phyloP scores from a whole-genome alignment of 768 basidiomycete genomes.

The Trametes cubensis region DNA sequence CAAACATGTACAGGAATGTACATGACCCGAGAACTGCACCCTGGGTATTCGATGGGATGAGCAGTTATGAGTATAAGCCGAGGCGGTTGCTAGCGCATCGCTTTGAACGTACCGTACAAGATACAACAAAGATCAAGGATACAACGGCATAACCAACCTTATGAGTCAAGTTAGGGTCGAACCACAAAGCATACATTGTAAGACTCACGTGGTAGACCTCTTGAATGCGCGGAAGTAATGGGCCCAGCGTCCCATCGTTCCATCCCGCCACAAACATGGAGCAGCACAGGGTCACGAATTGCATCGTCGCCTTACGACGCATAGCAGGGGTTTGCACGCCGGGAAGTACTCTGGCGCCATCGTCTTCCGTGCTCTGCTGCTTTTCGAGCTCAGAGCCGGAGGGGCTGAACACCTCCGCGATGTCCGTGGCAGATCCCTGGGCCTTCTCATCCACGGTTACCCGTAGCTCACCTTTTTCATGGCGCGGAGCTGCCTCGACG shows the following conservation, averaged over 20 bases:
- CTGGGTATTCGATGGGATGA: conserved; percentile 24
- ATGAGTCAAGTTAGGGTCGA: not conserved
- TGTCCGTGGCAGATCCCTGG: not conserved
- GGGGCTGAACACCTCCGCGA: not conserved
- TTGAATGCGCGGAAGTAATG: conserved; percentile 72
- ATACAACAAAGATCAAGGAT: conserved; percentile 59
- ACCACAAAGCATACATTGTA: too few species aligned
- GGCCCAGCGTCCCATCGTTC: conserved; percentile 74
- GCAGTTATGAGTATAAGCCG: too few species aligned
- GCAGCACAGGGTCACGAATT: conserved; percentile 57
- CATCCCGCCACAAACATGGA: conserved; percentile 65
- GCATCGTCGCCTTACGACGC: conserved; percentile 36
- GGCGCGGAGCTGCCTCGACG: not conserved
- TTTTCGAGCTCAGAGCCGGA: not conserved
- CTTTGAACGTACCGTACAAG: conserved; percentile 38
- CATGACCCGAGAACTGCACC: conserved; percentile 51
- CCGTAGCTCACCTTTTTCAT: not conserved
- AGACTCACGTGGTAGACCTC: conserved; percentile 46
- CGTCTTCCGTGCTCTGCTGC: not conserved
- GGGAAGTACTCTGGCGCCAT: not conserved
- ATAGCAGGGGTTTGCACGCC: conserved; percentile 2
- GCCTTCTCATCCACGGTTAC: not conserved
- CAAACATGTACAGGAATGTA: conserved; percentile 47
- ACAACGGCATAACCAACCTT: conserved; percentile 55
- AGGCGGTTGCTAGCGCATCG: not conserved